Conservation (phyloP, 441 rosid species). For the Breynia disticha region DNA sequence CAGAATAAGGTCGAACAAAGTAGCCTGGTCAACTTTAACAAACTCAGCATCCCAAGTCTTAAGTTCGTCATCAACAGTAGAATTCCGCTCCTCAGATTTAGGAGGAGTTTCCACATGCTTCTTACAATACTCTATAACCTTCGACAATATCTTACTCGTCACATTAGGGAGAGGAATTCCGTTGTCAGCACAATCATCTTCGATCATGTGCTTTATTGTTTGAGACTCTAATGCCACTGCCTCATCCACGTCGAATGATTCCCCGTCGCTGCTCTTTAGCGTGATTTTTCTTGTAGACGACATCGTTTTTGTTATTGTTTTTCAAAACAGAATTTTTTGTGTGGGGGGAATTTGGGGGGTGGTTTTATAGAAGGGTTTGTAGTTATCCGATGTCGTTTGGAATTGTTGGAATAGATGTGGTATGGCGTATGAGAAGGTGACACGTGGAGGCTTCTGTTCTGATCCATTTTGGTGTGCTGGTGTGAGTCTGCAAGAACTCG, state of each 20-base stretch:
- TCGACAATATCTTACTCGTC: conserved; percentile 27
- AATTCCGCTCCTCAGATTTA: conserved; percentile 27
- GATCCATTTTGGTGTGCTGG: too few relatives aligned
- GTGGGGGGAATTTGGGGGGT: too few relatives aligned
- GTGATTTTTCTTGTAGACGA: conserved; percentile 19
- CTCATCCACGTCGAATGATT: conserved; percentile 39
- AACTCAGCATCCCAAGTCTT: conserved; percentile 60
- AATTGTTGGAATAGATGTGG: too few relatives aligned
- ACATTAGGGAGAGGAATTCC: conserved; percentile 35
- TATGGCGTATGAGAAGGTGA: too few relatives aligned
- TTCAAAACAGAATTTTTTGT: too few relatives aligned
- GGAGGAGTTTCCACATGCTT: conserved; percentile 32
- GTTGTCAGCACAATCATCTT: conserved; percentile 33
- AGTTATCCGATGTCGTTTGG: too few relatives aligned
- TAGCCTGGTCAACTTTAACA: conserved; percentile 57
- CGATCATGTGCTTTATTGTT: conserved; percentile 41
- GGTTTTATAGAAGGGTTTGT: too few relatives aligned
- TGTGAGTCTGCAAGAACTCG: too few relatives aligned
- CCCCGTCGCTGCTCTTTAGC: conserved; percentile 36
- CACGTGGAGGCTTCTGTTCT: too few relatives aligned
- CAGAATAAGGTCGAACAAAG: conserved; percentile 62
- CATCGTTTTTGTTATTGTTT: conserved; percentile 15
- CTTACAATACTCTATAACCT: conserved; percentile 44
- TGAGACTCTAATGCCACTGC: conserved; percentile 36
- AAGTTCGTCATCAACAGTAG: conserved; percentile 30